These are phyloP conservation scores for Nothopassalora personata DNA, from an alignment of 2,329 filamentous ascomycete genomes.

Conservation along the genomic window DNA sequence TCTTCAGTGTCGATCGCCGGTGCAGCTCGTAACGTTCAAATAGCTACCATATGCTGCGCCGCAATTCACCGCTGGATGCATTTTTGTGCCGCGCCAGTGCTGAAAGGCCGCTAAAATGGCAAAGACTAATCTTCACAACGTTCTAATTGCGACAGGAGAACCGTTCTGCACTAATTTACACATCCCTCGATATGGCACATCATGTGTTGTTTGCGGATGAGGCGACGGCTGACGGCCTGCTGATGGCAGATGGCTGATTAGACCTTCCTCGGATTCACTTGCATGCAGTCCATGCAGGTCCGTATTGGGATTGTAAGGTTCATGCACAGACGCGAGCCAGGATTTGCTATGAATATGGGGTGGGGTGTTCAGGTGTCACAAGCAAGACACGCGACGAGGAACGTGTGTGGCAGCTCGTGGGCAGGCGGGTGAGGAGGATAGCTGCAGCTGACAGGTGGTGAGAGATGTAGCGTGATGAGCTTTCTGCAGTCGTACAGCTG, in stretches of 20 bases:
- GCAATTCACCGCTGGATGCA: not conserved
- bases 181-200: not conserved
- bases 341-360: too few relatives aligned
- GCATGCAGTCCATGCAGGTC: not conserved
- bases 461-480: not conserved
- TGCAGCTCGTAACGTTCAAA: not conserved
- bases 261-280: not conserved
- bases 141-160: not conserved
- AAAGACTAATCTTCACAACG: not conserved
- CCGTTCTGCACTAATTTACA: not conserved
- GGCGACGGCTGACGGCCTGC: too few relatives aligned
- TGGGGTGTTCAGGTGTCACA: not conserved
- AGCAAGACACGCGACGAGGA: not conserved
- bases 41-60: not conserved
- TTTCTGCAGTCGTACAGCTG: not conserved
- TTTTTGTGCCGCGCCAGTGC: not conserved
- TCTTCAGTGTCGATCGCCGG: not conserved
- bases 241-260: too few relatives aligned
- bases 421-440: not conserved
- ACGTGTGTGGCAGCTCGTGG: not conserved
- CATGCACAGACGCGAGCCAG: not conserved
- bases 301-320: conserved; percentile 1
- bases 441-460: not conserved
- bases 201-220: not conserved
- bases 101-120: not conserved